A percentile compares a stretch with the other conserved stretches of the same genome.
These are phyloP conservation scores for Lodderomyces theae DNA, from an alignment of 1,139 yeast genomes.

Conservation along the genomic window DNA sequence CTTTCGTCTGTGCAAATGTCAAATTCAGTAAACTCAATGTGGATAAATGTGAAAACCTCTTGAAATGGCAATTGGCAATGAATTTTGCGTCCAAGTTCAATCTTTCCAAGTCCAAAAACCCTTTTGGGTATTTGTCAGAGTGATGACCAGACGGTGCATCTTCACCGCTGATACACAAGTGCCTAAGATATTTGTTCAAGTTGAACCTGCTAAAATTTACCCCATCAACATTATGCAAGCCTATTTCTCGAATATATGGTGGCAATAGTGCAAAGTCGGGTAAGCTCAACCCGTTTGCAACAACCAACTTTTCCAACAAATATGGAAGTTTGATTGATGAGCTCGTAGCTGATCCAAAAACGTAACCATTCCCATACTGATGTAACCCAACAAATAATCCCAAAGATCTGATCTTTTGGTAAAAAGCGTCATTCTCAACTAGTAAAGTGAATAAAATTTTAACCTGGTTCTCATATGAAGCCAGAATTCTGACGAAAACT, in stretches of 20 bases:
- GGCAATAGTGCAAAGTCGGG: slow-evolving; percentile 14
- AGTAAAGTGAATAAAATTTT: slow-evolving; percentile 9
- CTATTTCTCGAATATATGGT: slow-evolving; percentile 10
- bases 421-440: slow-evolving; percentile 8
- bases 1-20: slow-evolving; percentile 11
- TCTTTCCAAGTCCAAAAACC: slow-evolving; percentile 11
- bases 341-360: slow-evolving; percentile 7
- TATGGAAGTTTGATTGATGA: slow-evolving; percentile 12
- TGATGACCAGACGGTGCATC: slow-evolving; percentile 7
- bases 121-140: slow-evolving; percentile 12
- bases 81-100: slow-evolving; percentile 13
- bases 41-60: slow-evolving; percentile 9
- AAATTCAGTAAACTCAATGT: slow-evolving; percentile 12
- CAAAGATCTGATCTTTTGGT: slow-evolving; percentile 12
- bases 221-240: slow-evolving; percentile 11
- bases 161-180: slow-evolving; percentile 12
- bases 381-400: slow-evolving; percentile 16
- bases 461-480: slow-evolving; percentile 12
- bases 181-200: slow-evolving; percentile 11
- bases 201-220: slow-evolving; percentile 15
- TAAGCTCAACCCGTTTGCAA: slow-evolving; percentile 13
- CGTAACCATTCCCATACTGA: slow-evolving; percentile 13
- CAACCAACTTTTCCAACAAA: slow-evolving; percentile 11
- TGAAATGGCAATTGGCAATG: slow-evolving; percentile 12
- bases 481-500: slow-evolving; percentile 13